A percentile compares a stretch with the other conserved stretches of the same genome.
Conservation (phyloP, 768 basidiomycete genomes). For the Amanita muscaria region DNA sequence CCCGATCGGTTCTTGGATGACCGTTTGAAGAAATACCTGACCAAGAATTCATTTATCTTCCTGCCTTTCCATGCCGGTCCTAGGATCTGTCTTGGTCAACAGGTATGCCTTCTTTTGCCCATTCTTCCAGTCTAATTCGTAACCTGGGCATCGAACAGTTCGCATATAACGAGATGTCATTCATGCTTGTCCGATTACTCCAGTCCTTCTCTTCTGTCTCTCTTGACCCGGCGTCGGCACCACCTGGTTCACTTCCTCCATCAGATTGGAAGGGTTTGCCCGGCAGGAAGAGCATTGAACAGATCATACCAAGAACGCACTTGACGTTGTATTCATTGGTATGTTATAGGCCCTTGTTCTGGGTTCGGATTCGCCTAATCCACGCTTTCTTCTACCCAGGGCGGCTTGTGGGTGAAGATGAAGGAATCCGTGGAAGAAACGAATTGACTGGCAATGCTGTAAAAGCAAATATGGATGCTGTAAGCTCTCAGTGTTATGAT, state of each 20-base stretch:
- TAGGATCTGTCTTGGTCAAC: conserved; percentile 53
- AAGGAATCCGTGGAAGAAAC: too few species aligned
- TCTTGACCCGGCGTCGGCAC: conserved; percentile 36
- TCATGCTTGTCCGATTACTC: conserved; percentile 52
- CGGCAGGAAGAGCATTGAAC: conserved; percentile 44
- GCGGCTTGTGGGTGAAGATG: conserved; percentile 48
- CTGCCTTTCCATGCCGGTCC: conserved; percentile 57
- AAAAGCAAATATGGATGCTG: too few species aligned
- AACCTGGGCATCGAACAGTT: conserved; percentile 26
- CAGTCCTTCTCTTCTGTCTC: conserved; percentile 45
- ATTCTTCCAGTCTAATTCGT: background rate
- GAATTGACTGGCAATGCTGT: too few species aligned
- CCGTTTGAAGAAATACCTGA: conserved; percentile 50
- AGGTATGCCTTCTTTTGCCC: conserved; percentile 23
- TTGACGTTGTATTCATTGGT: conserved; percentile 48
- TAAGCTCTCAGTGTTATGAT: too few species aligned
- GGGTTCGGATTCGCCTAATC: background rate
- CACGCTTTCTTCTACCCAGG: conserved; percentile 20
- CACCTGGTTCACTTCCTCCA: conserved; percentile 37
- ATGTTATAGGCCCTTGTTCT: background rate
- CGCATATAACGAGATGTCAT: conserved; percentile 55
- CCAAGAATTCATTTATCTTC: conserved; percentile 62
- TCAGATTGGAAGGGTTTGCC: conserved; percentile 32
- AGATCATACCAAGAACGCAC: conserved; percentile 41
- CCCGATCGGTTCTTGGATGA: conserved; percentile 66